Percentiles rank a stretch among this genome's conserved stretches.
phyloP scores from a whole-genome alignment of 2,329 filamentous ascomycete genomes.

The Penicillium glabrum region DNA sequence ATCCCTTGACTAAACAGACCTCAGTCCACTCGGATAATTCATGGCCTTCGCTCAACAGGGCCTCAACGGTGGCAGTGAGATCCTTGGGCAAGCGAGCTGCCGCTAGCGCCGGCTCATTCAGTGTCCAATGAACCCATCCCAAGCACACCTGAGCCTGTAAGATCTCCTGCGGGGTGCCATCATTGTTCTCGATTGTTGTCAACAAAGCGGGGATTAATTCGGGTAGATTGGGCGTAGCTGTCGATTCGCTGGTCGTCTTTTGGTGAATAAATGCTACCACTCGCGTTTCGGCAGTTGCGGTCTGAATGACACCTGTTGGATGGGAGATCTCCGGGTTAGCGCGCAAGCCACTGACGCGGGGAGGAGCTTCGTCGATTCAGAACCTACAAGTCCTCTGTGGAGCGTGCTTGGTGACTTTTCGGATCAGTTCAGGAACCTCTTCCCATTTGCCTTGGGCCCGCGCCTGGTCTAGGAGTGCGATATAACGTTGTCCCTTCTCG shows the following conservation, averaged over 20 bases:
- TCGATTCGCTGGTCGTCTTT: conserved; percentile 29
- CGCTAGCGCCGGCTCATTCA: conserved; percentile 67
- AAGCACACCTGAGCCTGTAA: conserved; percentile 81
- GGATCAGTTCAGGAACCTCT: conserved; percentile 80
- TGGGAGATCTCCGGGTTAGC: conserved; percentile 18
- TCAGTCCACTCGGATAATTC: conserved; percentile 71
- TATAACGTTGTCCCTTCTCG: conserved; percentile 79
- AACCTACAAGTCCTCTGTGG: conserved; percentile 74
- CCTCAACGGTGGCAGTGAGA: conserved; percentile 56
- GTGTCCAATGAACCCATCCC: conserved; percentile 80
- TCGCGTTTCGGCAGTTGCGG: conserved; percentile 68
- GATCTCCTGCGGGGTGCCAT: conserved; percentile 53
- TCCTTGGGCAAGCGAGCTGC: conserved; percentile 63
- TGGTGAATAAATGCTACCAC: conserved; percentile 56
- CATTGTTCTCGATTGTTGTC: conserved; percentile 60
- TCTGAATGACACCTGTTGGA: conserved; percentile 60
- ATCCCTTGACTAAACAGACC: conserved; percentile 75
- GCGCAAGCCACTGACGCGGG: conserved; percentile 15
- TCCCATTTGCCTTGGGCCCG: conserved; percentile 87
- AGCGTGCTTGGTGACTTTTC: conserved; percentile 94
- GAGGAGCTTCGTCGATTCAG: conserved; percentile 3
- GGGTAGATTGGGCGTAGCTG: conserved; percentile 42
- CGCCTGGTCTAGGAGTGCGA: conserved; percentile 78
- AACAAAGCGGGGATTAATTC: conserved; percentile 43
- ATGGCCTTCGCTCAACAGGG: conserved; percentile 54